Base-by-base conservation (phyloP, 1,139 yeast species). In the Suhomyces bribrorum region DNA sequence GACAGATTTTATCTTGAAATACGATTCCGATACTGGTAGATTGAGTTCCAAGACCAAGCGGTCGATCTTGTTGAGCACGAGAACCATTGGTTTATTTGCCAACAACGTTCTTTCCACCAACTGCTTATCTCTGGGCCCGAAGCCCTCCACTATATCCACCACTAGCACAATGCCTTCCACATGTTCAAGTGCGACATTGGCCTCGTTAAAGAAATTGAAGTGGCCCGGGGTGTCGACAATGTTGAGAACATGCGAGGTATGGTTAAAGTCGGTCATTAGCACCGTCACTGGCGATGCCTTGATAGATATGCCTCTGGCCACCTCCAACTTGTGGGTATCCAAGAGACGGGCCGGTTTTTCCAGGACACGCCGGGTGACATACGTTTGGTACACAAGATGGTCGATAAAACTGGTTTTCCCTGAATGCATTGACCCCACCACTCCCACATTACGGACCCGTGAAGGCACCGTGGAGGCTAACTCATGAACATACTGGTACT, bases 181-280 rank as follows among this genome's bases (percentile, higher is more conserved):
- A 1, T 81, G 68, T 22, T 78, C 60, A 14, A 83, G 58, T 0
- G 85, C 76, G 0, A 79, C 73, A 0, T 79, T 70, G 3, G 79
- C 66, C 51, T 92, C 97, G 54, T 87, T 96, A 23, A 73, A 62
- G 55, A 92, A 92, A 52, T 88, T 83, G 1, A 78, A 75, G 61
- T 92, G 97, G 0, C 99, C 99, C 0, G 99, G 99, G 0, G 96
- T 73, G 53, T 94, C 98, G 1, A 88, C 47, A 3, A 89, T 49
- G 51, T 85, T 87, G 20, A 83, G 53, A 1, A 79, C 75, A 26
- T 65, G 64, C 0, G 95, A 82, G 46, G 73, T 78, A 1, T 75
- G 81, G 14, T 66, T 68, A 18, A 76, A 46, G 52, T 79, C 80
- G 0, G 75, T 77, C n/a, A 84, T 57, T 8, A 90, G 58, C 13